Percentiles rank a stretch among this genome's conserved stretches.
These are phyloP conservation scores for Mortierella sp. DNA, from an alignment of 371 early-diverging fungal genomes.

Conservation along the genomic window DNA sequence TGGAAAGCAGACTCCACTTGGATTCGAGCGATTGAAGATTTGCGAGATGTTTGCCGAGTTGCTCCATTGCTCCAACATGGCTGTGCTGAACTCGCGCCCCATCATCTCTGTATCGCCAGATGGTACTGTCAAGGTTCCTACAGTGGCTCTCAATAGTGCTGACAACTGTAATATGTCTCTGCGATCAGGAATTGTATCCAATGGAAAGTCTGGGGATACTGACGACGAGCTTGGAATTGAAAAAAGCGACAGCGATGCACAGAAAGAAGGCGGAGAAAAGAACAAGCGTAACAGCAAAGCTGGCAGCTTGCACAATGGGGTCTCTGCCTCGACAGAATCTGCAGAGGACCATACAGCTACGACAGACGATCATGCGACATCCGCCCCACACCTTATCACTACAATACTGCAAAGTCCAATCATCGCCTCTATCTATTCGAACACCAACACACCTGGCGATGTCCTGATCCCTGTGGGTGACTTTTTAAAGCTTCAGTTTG, in stretches of 20 bases:
- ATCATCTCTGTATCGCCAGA: conserved; percentile 52
- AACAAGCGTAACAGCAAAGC: not conserved
- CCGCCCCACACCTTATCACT: conserved; percentile 20
- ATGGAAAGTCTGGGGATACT: not conserved
- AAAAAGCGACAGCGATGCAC: not conserved
- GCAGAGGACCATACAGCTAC: not conserved
- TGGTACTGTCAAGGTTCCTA: conserved; percentile 43
- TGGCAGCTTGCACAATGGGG: not conserved
- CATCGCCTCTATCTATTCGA: conserved; percentile 22
- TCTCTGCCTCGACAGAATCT: not conserved
- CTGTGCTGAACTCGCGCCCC: conserved; percentile 63
- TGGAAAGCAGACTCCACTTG: conserved; percentile 80
- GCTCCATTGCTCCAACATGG: conserved; percentile 88
- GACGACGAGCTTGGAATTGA: not conserved
- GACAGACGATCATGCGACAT: conserved; percentile 10
- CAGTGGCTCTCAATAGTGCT: conserved; percentile 13
- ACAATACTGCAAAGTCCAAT: conserved; percentile 23
- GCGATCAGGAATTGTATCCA: not conserved
- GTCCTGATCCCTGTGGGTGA: conserved; percentile 70
- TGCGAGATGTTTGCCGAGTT: conserved; percentile 97
- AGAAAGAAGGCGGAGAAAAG: not conserved
- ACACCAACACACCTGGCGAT: conserved; percentile 19
- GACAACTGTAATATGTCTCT: not conserved
- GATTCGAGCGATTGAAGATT: conserved; percentile 91
- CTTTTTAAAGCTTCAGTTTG: conserved; percentile 71